Evolutionary conservation across 164 flowering plant species (phyloP).

Genomic region (Hamamelis virginiana): DNA sequence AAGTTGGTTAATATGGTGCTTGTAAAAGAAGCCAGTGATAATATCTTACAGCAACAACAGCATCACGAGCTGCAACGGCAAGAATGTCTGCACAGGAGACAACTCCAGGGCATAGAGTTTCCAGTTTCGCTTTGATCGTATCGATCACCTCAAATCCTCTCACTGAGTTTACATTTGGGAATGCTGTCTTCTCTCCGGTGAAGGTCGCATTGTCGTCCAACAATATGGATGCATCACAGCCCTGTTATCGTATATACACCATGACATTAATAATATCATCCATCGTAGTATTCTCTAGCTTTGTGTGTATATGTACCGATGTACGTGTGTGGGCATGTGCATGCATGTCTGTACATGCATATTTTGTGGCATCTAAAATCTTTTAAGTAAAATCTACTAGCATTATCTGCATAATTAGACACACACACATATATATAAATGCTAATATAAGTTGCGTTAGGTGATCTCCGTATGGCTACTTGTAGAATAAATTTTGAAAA

Average conservation of each 20-base stretch:
- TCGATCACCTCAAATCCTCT: constrained; percentile 36
- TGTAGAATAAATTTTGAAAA: no score
- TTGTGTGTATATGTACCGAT: neutral
- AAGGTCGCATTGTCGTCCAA: constrained; percentile 20
- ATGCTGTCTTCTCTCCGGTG: constrained; percentile 31
- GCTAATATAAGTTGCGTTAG: no score
- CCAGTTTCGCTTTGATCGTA: constrained; percentile 22
- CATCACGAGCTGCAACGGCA: constrained; percentile 41
- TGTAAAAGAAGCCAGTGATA: no score
- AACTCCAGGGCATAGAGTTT: constrained; percentile 20
- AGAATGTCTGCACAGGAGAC: constrained; percentile 47
- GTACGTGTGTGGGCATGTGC: no score
- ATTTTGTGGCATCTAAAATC: no score
- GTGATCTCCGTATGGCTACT: no score
- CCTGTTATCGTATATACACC: neutral
- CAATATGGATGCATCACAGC: constrained; percentile 17
- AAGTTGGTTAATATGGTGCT: no score
- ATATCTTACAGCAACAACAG: constrained; percentile 30
- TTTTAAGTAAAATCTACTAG: no score
- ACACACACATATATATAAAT: no score
- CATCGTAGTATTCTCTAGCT: no score
- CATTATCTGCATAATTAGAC: no score
- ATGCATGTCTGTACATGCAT: no score
- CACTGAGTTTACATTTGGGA: constrained; percentile 25
- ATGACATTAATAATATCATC: neutral